Base-by-base conservation (phyloP, 1,284 basidiomycete genomes). In the Heterobasidion occidentale region DNA sequence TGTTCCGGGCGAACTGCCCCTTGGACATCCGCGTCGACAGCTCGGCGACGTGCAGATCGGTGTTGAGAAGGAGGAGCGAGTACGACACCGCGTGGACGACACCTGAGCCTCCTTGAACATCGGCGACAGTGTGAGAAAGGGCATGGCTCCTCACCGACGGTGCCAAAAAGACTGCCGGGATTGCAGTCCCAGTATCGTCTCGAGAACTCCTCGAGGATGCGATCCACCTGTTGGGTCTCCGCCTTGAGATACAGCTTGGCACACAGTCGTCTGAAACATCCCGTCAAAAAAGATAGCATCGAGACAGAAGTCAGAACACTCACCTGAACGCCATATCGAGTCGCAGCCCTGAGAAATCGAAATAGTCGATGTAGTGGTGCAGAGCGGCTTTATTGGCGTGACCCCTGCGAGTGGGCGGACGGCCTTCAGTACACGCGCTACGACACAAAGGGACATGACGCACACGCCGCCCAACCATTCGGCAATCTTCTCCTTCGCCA, bases 211-310 rank as follows among this genome's bases (percentile, higher is more conserved):
- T 91, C 91, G 17, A 99, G 78, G 63, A 99, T 97, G 46, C 96
- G 86, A 70, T 99, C 97, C 44, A 99, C 88, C 72, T 98, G 95
- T 68, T 99, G 97, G 0, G 96, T 97, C 73, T 99, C 96, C 1
- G 88, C 96, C 68, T 94, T 94, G 58, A 99, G 80, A 69, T 84
- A 97, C 3, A 99, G 79, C 69, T 96, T 97, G 20, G 84, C 84
- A 68, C 95, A 98, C 5, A 99, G 75, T 36, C 85, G 83, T 57
- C 93, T 93, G 27, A 58, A 49, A 46, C 12, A 53, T 12, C 35
- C 36, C 50, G n/a, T 42, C 49, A 36, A 53, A n/a, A 51, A 15
- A 34, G 33, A 36, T 45, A 12, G 44, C n/a, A 35, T 27, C 14
- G 27, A 52, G 34, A 20, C 42, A 34, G 33, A 27, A 11, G 7